Base-by-base conservation (phyloP, 2,329 filamentous ascomycete species). In the Ceratocystis cubensis region DNA sequence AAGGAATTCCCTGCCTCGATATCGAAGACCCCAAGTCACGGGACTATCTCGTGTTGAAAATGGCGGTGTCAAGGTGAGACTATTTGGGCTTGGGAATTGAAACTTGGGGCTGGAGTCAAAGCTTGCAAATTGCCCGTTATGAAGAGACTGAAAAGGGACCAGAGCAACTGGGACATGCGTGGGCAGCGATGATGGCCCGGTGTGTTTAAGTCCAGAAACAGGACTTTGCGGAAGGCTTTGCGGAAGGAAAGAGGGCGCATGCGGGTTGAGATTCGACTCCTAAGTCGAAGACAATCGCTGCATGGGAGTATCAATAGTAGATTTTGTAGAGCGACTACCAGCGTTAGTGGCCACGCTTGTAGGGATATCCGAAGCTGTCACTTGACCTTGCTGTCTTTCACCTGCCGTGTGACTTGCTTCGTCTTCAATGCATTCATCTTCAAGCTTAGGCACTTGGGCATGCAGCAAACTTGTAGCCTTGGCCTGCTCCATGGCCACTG, bases 231-330 rank as follows among this genome's bases (percentile, higher is more conserved):
- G 41, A 22, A 33, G 46, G 33, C 50, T 64, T n/a, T 28, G n/a
- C 61, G 82, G 82, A 1, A 81, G 84, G 69, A 84, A 84, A 65
- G 79, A 78, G 57, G 80, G 78, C 33, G 82, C 82, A 70, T 78
- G 75, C 41, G 82, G 82, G 73, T 84, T 84, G 70, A 84, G 74
- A 71, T 76, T 81, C 69, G 77, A 80, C 73, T 75, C 79, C 80
- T 83, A 74, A 64, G 65, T 45, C 46, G 66, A 68, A 53, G 64
- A 64, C 57, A 64, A 45, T 45, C 28, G 50, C 53, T 66, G 56
- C 56, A 59, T 30, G 8, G 56, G 56, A 37, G 56, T 33, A 15
- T 30, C 28, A 8, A n/a, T 59, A 6, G 28, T 59, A n/a, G 56
- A 30, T 37, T 59, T 59, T 59, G 25, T n/a, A 59, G 56, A n/a